Conservation (phyloP, 73 alveolate species). For the Tetrahymena elliotti region DNA sequence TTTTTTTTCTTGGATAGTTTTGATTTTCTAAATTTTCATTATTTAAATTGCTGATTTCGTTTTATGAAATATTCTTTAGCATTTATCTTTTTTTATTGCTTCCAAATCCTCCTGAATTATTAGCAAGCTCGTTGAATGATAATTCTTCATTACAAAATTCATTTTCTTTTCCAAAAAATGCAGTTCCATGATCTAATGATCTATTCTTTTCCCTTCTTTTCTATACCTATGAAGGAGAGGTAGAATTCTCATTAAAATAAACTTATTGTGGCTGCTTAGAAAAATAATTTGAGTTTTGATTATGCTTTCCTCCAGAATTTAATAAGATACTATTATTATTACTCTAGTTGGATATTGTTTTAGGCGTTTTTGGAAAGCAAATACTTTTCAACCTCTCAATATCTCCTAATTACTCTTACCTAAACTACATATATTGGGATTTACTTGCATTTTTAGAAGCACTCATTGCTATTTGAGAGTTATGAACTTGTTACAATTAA, state of each 20-base stretch:
- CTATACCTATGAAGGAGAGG: not conserved
- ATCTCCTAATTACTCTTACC: not conserved
- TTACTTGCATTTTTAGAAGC: not conserved
- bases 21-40: not conserved
- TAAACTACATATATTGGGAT: not conserved
- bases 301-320: not conserved
- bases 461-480: not conserved
- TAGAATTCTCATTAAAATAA: not conserved
- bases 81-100: not conserved
- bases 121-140: not conserved
- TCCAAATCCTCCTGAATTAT: not conserved
- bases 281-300: not conserved
- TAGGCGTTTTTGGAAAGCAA: not conserved
- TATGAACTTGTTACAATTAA: not conserved
- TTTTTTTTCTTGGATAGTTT: not conserved
- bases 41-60: not conserved
- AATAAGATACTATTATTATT: not conserved
- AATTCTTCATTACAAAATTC: not conserved
- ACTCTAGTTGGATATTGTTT: not conserved
- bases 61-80: not conserved
- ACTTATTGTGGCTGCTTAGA: not conserved
- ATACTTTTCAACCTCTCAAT: not conserved
- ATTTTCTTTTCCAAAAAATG: not conserved
- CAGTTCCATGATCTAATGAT: not conserved
- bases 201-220: not conserved